Base-by-base conservation (phyloP, 495 filamentous ascomycete genomes). In the Darksidea phi region DNA sequence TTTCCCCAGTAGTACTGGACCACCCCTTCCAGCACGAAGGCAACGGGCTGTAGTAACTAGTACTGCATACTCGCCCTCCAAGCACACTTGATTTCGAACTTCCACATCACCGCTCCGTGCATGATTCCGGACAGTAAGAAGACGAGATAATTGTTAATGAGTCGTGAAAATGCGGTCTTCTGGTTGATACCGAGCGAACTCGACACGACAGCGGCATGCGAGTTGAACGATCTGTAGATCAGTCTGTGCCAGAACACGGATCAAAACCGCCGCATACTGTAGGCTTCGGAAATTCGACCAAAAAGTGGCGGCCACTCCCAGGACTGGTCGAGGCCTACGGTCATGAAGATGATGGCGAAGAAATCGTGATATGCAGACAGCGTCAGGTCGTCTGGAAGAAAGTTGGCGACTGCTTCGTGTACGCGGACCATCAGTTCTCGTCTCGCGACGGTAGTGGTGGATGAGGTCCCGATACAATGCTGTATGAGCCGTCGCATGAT, bases 291-390 rank as follows among this genome's bases (percentile, higher is more conserved):
- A 20, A 56, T 41, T 3, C 1, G 23, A 46, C 53, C 53, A 17
- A 56, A 38, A 32, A 56, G 26, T 15, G 53, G 53, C 7, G 53
- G 53, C 53, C 53, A 56, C 13, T 56, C 53, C 37, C 34, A 36
- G 53, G 26, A 36, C 38, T 28, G 12, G 41, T 56, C 53, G 17
- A 56, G 41, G 21, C 41, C 41, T 8, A 56, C 13, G 13, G 17
- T 10, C 8, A 56, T 56, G 38, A 56, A 56, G 17, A 56, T 2
- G 21, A 56, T 56, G 10, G 53, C 53, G 11, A 41, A 56, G 26
- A 56, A 32, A 32, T 56, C 53, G 24, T 56, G 53, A 36, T 56
- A 56, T 5, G 53, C 17, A 2, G 53, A 45, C 6, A 56, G 41
- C 38, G 17, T 38, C 6, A 56, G 34, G 24, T 56, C 45, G 26